Evolutionary conservation across 2,329 filamentous ascomycete species (phyloP).

Genomic region (Sporothrix brunneoviolacea): DNA sequence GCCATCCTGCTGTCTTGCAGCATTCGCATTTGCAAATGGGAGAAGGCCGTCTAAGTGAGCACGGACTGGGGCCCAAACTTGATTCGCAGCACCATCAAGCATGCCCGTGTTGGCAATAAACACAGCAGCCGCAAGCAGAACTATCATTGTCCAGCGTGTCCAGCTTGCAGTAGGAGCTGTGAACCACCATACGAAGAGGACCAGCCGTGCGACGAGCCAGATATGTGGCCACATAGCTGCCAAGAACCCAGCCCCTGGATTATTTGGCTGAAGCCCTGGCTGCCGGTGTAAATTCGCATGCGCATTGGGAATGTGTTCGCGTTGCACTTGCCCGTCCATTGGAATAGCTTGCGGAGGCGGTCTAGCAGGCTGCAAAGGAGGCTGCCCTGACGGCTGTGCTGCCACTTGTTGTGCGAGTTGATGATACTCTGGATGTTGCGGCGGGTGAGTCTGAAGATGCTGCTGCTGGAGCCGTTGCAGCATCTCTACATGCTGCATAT

Average conservation of each 20-base stretch:
- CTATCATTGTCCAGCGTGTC: slow-evolving; percentile 51
- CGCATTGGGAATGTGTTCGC: slow-evolving; percentile 24
- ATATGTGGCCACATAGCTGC: slow-evolving; percentile 52
- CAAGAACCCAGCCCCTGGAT: slow-evolving; percentile 33
- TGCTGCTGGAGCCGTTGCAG: slow-evolving; percentile 15
- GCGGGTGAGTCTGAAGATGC: slow-evolving; percentile 19
- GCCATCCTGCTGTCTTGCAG: neutral
- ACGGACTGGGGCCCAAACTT: slow-evolving; percentile 50
- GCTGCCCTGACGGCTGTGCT: too few relatives aligned
- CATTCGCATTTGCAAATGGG: slow-evolving; percentile 35
- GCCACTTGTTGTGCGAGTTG: neutral
- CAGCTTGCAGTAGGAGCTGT: slow-evolving; percentile 52
- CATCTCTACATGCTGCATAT: slow-evolving; percentile 7
- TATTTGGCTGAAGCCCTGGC: slow-evolving; percentile 29
- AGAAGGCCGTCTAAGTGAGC: slow-evolving; percentile 55
- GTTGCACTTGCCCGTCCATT: slow-evolving; percentile 22
- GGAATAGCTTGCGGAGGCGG: too few relatives aligned
- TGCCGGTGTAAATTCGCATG: slow-evolving; percentile 18
- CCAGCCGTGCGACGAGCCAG: slow-evolving; percentile 53
- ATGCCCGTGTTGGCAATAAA: slow-evolving; percentile 56
- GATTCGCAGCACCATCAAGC: slow-evolving; percentile 48
- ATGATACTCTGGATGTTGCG: neutral
- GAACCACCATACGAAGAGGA: slow-evolving; percentile 59
- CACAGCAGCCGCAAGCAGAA: slow-evolving; percentile 46
- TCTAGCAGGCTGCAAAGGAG: too few relatives aligned